phyloP scores from a whole-genome alignment of 352 stramenopile genomes.

The Detonula confervacea region DNA sequence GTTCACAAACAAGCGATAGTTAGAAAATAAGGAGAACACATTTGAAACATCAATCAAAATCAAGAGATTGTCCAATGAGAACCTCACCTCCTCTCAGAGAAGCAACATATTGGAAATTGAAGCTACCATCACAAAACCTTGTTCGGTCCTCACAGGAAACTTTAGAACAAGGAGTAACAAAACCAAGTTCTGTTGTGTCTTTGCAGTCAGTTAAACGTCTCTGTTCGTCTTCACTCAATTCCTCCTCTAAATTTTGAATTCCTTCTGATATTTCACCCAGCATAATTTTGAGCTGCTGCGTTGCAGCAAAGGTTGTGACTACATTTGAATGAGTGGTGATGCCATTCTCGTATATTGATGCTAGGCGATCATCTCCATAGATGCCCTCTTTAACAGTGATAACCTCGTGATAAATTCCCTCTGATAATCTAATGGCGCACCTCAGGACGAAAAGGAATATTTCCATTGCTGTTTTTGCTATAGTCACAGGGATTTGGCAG shows the following conservation, averaged over 20 bases:
- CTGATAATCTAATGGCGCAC: slow-evolving; percentile 1
- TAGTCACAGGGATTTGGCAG: background rate
- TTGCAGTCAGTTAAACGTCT: background rate
- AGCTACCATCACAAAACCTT: slow-evolving; percentile 12
- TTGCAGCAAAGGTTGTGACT: background rate
- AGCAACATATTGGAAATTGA: slow-evolving; percentile 19
- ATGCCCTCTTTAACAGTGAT: background rate
- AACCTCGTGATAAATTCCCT: slow-evolving; percentile 6
- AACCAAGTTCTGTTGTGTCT: background rate
- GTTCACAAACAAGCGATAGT: background rate
- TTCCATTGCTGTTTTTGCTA: background rate
- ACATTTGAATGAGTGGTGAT: slow-evolving; percentile 20
- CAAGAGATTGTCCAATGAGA: background rate
- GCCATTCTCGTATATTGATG: slow-evolving; percentile 15
- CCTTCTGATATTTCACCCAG: slow-evolving; percentile 14
- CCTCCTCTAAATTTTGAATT: background rate
- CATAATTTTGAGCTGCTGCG: slow-evolving; percentile 13
- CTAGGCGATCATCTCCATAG: background rate
- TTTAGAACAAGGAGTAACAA: background rate
- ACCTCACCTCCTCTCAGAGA: slow-evolving; percentile 20
- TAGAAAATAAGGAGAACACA: no score
- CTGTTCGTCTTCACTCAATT: background rate
- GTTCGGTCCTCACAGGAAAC: slow-evolving; percentile 13
- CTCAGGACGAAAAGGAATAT: background rate
- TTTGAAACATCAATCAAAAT: slow-evolving; percentile 6